Base-by-base conservation (phyloP, 2,329 filamentous ascomycete genomes). In the Penicillium sp. region DNA sequence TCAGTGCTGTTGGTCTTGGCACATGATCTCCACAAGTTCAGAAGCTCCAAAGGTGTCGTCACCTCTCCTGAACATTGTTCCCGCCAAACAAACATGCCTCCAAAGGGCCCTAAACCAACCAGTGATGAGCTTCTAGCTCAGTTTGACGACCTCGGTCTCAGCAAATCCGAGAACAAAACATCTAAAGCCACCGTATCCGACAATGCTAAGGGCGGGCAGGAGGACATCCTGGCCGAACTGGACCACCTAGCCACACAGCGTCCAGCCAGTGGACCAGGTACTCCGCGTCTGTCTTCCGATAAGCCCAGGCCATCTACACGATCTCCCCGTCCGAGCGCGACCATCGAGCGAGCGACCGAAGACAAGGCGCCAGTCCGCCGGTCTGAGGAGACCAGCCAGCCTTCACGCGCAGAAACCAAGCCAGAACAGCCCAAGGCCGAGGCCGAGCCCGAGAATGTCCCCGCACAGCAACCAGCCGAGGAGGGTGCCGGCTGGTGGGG, bases 181-280 rank as follows among this genome's bases (percentile, higher is more conserved):
- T 54, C 72, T 14, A 76, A 74, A 61, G 59, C 66, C 16, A 47
- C 64, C 7, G 40, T 60, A 35, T 22, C 49, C 7, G 49, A 51
- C 59, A 53, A 61, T 62, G 61, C 59, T n/a, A 69, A 73, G 57
- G 67, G 69, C 16, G 82, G 87, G 66, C 83, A 90, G 57, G 64
- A 66, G 65, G 92, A 96, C 71, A 85, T 93, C 56, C 83, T 97
- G 38, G 92, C 92, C 60, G 92, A 97, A 66, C 84, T 97, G 59
- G 90, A 95, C 72, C 87, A 87, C 65, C 84, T 96, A 42, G 90
- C 85, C 66, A 82, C 85, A 52, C 86, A 89, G 72, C 81, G 87
- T 69, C 83, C 89, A 32, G 69, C 79, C 59, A 86, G 86, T 61
- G 86, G 92, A 46, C 90, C 93, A 16, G 88, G 90, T 67, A 97